Conservation (phyloP, 106 monocot species). For the Allium fistulosum region DNA sequence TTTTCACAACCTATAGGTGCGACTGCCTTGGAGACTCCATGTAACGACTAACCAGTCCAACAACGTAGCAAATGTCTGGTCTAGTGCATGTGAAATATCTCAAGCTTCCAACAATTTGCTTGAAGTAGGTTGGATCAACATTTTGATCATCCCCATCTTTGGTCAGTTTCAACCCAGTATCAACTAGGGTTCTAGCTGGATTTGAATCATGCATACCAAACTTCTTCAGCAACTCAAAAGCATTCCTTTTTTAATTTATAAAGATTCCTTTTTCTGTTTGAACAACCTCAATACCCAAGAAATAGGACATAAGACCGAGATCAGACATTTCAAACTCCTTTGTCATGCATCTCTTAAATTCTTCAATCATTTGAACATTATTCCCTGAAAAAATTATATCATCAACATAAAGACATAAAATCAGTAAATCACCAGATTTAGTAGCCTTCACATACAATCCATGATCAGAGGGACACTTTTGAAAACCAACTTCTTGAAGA, state of each 20-base stretch:
- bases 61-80: background rate
- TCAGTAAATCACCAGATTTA: background rate
- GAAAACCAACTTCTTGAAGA: background rate
- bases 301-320: background rate
- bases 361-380: background rate
- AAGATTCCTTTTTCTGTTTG: background rate
- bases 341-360: constrained; percentile 5
- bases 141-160: background rate
- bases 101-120: background rate
- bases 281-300: background rate
- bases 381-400: constrained; percentile 3
- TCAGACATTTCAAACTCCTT: constrained; percentile 7
- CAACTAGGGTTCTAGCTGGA: background rate
- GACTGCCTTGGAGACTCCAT: background rate
- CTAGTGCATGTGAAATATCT: background rate
- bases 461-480: constrained; percentile 6
- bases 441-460: background rate
- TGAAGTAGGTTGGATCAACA: background rate
- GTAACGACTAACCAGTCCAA: background rate
- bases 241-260: background rate
- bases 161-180: background rate
- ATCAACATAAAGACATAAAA: constrained; percentile 9
- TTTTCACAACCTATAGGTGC: constrained; percentile 1
- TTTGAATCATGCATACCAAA: constrained; percentile 8
- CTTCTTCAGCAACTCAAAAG: background rate